Evolutionary conservation across 2,329 filamentous ascomycete species (phyloP).

Genomic region (Neonectria neomacrospora): DNA sequence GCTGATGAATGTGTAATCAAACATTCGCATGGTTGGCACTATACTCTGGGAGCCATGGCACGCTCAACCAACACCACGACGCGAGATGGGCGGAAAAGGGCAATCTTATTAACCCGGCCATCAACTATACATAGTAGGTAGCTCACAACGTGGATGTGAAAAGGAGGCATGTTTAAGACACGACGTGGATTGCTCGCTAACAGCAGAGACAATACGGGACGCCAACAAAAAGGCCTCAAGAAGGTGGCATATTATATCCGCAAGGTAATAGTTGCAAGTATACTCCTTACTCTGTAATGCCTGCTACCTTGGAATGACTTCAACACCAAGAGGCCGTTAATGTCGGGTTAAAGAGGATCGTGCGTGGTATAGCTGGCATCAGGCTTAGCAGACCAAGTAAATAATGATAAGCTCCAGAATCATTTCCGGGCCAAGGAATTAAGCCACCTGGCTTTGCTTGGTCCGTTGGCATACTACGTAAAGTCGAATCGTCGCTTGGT

Average conservation of each 20-base stretch:
- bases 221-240: slow-evolving; percentile 20
- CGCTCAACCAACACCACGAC: slow-evolving; percentile 29
- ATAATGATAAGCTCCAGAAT: slow-evolving; percentile 3
- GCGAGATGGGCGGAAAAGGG: slow-evolving; percentile 22
- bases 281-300: background rate
- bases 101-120: slow-evolving; percentile 34
- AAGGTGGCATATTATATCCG: slow-evolving; percentile 3
- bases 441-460: slow-evolving; percentile 9
- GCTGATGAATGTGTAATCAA: slow-evolving; percentile 36
- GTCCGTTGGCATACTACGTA: slow-evolving; percentile 14
- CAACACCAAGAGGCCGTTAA: slow-evolving; percentile 8
- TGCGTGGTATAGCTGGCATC: slow-evolving; percentile 12
- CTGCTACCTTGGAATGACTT: slow-evolving; percentile 9
- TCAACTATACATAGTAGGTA: too few relatives aligned
- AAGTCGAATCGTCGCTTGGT: slow-evolving; percentile 3
- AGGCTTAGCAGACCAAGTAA: background rate
- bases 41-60: slow-evolving; percentile 19
- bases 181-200: slow-evolving; percentile 34
- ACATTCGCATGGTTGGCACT: slow-evolving; percentile 26
- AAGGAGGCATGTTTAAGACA: slow-evolving; percentile 33
- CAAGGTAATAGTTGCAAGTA: background rate
- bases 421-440: slow-evolving; percentile 19
- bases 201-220: slow-evolving; percentile 29
- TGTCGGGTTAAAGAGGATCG: slow-evolving; percentile 11
- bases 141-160: slow-evolving; percentile 22